These are phyloP conservation scores for Raffaelea deltoideospora DNA, from an alignment of 2,329 filamentous ascomycete species.

Conservation along the genomic window DNA sequence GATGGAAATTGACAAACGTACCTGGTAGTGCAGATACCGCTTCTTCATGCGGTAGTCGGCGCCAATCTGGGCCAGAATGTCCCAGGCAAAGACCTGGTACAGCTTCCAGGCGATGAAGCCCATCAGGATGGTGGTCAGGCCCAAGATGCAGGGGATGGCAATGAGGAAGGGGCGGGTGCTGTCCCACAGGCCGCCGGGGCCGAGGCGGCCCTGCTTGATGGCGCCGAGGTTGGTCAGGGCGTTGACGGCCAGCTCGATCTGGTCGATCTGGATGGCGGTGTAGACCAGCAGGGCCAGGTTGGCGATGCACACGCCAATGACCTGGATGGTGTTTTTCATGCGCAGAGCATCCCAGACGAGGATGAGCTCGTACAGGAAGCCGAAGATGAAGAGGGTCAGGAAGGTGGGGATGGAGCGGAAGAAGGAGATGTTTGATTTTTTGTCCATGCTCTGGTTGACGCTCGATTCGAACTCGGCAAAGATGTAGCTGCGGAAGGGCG, in stretches of 20 bases:
- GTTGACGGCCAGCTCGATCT: constrained; percentile 62
- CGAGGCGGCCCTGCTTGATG: constrained; percentile 9
- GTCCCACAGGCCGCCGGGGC: constrained; percentile 42
- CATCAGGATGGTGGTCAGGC: constrained; percentile 57
- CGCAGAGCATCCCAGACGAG: constrained; percentile 88
- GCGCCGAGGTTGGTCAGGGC: constrained; percentile 35
- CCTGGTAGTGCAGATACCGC: constrained; percentile 91
- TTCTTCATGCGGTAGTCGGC: constrained; percentile 95
- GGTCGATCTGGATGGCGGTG: constrained; percentile 80
- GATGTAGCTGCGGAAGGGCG: constrained; percentile 49
- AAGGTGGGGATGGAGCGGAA: constrained; percentile 79
- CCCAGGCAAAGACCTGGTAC: constrained; percentile 98
- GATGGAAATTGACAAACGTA: constrained; percentile 22
- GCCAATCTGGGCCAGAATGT: constrained; percentile 97
- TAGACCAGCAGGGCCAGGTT: constrained; percentile 88
- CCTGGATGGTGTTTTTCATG: constrained; percentile 94
- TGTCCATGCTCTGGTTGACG: constrained; percentile 27
- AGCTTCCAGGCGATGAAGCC: constrained; percentile 79
- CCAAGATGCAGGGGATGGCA: constrained; percentile 74
- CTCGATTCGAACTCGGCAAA: constrained; percentile 72
- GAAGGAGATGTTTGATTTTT: constrained; percentile 34
- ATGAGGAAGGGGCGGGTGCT: constrained; percentile 63
- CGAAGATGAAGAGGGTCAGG: constrained; percentile 91
- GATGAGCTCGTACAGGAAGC: constrained; percentile 80
- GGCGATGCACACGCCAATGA: constrained; percentile 87